phyloP scores from a whole-genome alignment of 108 stramenopile species.

The Pseudonitzschia multiseries region DNA sequence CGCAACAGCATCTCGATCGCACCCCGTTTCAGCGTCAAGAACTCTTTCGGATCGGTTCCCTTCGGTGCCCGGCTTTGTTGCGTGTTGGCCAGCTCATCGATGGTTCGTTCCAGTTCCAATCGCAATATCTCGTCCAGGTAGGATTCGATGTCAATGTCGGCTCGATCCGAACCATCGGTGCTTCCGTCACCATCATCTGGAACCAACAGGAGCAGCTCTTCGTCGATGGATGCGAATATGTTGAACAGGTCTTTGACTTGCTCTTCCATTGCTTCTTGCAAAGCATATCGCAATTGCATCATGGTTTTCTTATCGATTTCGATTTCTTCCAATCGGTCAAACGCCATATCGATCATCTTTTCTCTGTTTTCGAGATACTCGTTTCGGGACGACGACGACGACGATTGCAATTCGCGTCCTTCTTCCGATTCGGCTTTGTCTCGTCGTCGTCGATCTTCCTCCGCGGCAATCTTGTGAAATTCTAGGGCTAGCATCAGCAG shows the following conservation, averaged over 20 bases:
- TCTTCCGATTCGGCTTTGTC: slow-evolving; percentile 21
- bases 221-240: slow-evolving; percentile 51
- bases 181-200: slow-evolving; percentile 28
- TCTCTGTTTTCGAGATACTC: slow-evolving; percentile 23
- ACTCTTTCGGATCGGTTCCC: slow-evolving; percentile 31
- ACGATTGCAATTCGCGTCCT: not conserved
- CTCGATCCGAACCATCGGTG: slow-evolving; percentile 15
- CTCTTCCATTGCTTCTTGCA: slow-evolving; percentile 56
- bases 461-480: slow-evolving; percentile 32
- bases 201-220: slow-evolving; percentile 30
- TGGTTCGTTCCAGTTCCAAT: slow-evolving; percentile 22
- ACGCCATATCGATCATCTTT: slow-evolving; percentile 47
- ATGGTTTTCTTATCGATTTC: slow-evolving; percentile 54
- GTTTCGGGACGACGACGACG: not conserved
- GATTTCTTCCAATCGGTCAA: slow-evolving; percentile 42
- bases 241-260: slow-evolving; percentile 55
- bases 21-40: slow-evolving; percentile 53
- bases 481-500: slow-evolving; percentile 49
- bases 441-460: slow-evolving; percentile 10
- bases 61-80: slow-evolving; percentile 22
- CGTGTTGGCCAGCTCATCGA: slow-evolving; percentile 20
- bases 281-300: slow-evolving; percentile 52
- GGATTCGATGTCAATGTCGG: slow-evolving; percentile 7
- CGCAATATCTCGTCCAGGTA: slow-evolving; percentile 24
- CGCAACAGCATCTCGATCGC: slow-evolving; percentile 51